These are phyloP conservation scores for Solanum appendiculatum DNA, from an alignment of 257 asterid genomes.

Conservation along the genomic window DNA sequence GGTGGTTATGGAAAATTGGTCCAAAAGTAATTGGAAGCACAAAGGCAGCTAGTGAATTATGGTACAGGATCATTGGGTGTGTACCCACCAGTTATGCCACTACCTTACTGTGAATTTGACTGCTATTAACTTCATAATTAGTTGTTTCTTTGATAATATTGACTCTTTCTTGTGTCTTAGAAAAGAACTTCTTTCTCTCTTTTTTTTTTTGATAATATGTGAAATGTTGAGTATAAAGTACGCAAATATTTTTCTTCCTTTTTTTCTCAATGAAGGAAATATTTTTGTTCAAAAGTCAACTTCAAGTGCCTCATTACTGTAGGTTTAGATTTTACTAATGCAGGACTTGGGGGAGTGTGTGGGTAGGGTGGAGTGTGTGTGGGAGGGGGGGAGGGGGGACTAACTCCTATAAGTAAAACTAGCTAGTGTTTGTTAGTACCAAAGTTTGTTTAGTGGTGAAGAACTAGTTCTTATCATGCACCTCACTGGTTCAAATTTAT, in stretches of 20 bases:
- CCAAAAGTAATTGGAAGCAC: slow-evolving; percentile 86
- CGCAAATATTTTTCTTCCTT: background rate
- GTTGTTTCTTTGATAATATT: background rate
- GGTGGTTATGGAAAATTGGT: slow-evolving; percentile 96
- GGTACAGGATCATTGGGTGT: slow-evolving; percentile 66
- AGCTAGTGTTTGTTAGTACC: background rate
- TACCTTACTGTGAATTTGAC: slow-evolving; percentile 48
- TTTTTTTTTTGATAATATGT: background rate
- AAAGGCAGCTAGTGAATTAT: slow-evolving; percentile 90
- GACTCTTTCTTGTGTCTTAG: background rate
- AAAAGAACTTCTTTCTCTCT: background rate
- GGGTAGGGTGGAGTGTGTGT: background rate
- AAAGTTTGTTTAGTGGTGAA: background rate
- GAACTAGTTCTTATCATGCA: background rate
- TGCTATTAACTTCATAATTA: background rate
- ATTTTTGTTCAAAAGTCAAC: background rate
- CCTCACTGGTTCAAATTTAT: background rate
- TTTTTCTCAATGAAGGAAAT: background rate
- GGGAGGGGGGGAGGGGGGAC: too few relatives aligned
- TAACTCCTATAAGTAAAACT: background rate
- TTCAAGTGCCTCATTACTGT: background rate
- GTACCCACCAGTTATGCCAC: slow-evolving; percentile 49
- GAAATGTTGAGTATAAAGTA: background rate
- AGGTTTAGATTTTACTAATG: background rate
- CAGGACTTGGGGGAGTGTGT: background rate